Base-by-base conservation (phyloP, 1,139 yeast species). In the Suhomyces wounanorum region DNA sequence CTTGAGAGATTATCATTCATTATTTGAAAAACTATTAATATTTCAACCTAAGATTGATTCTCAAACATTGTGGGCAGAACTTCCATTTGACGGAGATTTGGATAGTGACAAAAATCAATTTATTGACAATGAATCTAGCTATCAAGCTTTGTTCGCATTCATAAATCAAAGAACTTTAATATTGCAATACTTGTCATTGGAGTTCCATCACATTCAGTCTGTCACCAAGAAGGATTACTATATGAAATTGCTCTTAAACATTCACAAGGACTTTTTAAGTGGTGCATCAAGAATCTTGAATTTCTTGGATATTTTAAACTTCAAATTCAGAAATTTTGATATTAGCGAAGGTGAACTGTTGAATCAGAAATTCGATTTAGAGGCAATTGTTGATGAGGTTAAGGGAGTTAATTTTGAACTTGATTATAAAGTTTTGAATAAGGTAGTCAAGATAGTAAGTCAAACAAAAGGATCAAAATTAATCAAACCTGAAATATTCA, bases 121-220 rank as follows among this genome's bases (percentile, higher is more conserved):
- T 49, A 65, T 81, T 3, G 58, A 68, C 1, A 69, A 72, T 40
- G 56, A 62, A 7, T 41, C 52, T 36, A 75, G 81, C 33, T 70
- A 80, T 44, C 78, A 82, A 33, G 76, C 96, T 0, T 73, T 89
- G 49, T 71, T 83, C 42, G 74, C 84, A 0, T 87, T 89, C 59
- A 77, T 87, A 51, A 77, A 73, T 42, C 86, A 83, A 57, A 78
- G 96, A 61, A 79, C 83, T 43, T 72, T 78, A 26, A 70, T 87
- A 8, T 70, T 89, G 33, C 89, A 87, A 56, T 83, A 84, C 59
- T 68, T 89, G 50, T 81, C 94, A n/a, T 68, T 87, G 51, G 95
- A 89, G 57, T 73, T 90, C 31, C 91, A 87, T 61, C 78, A 78
- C 51, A 74, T 84, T n/a, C 82, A 84, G 1, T 79, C 89, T 0